Evolutionary conservation across 2,329 filamentous ascomycete species (phyloP).

Genomic region (Mycosphaerelloides madeirae): DNA sequence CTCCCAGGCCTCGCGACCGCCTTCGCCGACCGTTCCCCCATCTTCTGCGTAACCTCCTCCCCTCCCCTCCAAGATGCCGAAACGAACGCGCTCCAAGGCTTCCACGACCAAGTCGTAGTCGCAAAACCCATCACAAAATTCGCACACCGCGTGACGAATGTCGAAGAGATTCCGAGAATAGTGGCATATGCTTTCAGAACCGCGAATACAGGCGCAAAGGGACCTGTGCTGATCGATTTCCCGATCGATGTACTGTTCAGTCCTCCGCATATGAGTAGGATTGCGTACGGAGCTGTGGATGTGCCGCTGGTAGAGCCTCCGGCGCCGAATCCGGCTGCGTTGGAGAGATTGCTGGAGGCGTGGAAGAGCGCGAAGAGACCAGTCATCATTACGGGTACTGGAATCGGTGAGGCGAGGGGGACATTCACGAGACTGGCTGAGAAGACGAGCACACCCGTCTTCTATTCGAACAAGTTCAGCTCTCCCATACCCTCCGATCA

Average conservation of each 20-base stretch:
- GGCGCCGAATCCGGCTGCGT: conserved; percentile 34
- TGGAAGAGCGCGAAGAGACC: conserved; percentile 36
- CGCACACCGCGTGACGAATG: conserved; percentile 41
- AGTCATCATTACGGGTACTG: conserved; percentile 41
- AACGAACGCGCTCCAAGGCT: conserved; percentile 45
- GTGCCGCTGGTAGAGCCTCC: conserved; percentile 33
- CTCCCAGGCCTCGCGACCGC: conserved; percentile 45
- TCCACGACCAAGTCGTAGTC: conserved; percentile 44
- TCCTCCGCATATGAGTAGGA: conserved; percentile 34
- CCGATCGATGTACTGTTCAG: conserved; percentile 41
- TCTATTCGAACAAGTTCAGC: conserved; percentile 38
- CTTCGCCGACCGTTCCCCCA: conserved; percentile 41
- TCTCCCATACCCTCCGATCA: conserved; percentile 28
- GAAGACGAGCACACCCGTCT: conserved; percentile 36
- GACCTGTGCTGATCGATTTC: conserved; percentile 38
- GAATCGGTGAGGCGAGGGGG: conserved; percentile 27
- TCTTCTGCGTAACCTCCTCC: conserved; percentile 44
- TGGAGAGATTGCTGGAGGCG: conserved; percentile 32
- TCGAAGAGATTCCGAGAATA: conserved; percentile 44
- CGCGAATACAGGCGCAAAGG: conserved; percentile 37
- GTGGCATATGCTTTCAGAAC: conserved; percentile 37
- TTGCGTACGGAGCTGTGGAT: conserved; percentile 41
- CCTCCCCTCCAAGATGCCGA: conserved; percentile 43
- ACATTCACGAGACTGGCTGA: conserved; percentile 33
- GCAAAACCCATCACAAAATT: conserved; percentile 45